phyloP scores from a whole-genome alignment of 495 filamentous ascomycete genomes.

The Penicillium bovifimosum region DNA sequence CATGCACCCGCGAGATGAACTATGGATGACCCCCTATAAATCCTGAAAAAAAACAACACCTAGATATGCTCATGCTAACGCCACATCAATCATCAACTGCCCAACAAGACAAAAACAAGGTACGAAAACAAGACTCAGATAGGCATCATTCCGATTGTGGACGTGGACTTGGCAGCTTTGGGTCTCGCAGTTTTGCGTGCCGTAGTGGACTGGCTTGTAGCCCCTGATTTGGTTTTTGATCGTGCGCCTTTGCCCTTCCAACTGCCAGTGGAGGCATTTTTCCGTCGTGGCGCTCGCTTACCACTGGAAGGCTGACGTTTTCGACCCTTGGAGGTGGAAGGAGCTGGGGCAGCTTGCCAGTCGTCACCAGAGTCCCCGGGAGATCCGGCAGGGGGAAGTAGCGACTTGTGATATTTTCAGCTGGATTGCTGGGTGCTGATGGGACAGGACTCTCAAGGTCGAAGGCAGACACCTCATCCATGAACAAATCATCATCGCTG shows the following conservation, averaged over 20 bases:
- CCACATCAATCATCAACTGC: slow-evolving; percentile 20
- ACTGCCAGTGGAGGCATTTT: slow-evolving; percentile 20
- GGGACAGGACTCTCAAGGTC: slow-evolving; percentile 28
- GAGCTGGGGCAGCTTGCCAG: slow-evolving; percentile 13
- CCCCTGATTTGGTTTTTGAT: slow-evolving; percentile 23
- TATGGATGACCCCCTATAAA: background rate
- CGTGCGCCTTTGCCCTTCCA: slow-evolving; percentile 24
- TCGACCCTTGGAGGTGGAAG: slow-evolving; percentile 21
- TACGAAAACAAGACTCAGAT: slow-evolving; percentile 23
- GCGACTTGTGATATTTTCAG: slow-evolving; percentile 30
- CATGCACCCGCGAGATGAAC: background rate
- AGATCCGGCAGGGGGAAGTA: slow-evolving; percentile 42
- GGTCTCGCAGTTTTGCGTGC: slow-evolving; percentile 26
- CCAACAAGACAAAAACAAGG: background rate
- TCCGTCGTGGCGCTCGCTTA: slow-evolving; percentile 29
- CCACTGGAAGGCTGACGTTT: slow-evolving; percentile 21
- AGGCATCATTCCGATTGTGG: slow-evolving; percentile 45
- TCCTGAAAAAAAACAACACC: slow-evolving; percentile 15
- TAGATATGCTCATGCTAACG: slow-evolving; percentile 21
- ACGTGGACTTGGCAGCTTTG: slow-evolving; percentile 30
- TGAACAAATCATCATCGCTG: slow-evolving; percentile 43
- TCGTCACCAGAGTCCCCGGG: slow-evolving; percentile 23
- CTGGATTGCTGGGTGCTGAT: background rate
- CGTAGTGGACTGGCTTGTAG: slow-evolving; percentile 20
- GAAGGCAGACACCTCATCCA: slow-evolving; percentile 34